Evolutionary conservation across 345 rosid genomes (phyloP).

Genomic region (Salix suchowensis): DNA sequence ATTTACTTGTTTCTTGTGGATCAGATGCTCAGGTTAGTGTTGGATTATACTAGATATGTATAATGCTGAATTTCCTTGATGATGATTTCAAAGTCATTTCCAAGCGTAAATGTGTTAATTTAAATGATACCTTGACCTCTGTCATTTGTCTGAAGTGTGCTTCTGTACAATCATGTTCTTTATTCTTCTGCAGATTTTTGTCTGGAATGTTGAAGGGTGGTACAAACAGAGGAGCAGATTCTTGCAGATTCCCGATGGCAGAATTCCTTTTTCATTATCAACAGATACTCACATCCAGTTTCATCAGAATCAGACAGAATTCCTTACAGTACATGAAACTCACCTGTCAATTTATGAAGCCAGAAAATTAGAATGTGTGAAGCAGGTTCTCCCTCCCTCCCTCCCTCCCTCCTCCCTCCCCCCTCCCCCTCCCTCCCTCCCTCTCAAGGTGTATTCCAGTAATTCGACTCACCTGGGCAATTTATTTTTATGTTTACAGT

Average conservation of each 20-base stretch:
- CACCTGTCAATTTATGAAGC: conserved; percentile 33
- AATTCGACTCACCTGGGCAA: neutral
- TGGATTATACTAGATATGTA: neutral
- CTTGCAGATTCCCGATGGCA: conserved; percentile 22
- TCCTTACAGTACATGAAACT: conserved; percentile 30
- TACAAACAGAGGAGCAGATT: conserved; percentile 18
- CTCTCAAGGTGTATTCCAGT: neutral
- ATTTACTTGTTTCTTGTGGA: conserved; percentile 42
- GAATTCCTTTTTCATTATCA: neutral
- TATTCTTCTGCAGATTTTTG: conserved; percentile 26
- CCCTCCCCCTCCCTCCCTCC: neutral
- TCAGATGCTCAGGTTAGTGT: conserved; percentile 44
- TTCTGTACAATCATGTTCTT: neutral
- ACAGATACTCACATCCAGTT: conserved; percentile 33
- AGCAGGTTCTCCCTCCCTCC: conserved; percentile 20
- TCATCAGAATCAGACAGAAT: conserved; percentile 36
- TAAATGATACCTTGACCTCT: neutral
- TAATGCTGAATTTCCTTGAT: neutral
- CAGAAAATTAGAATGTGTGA: conserved; percentile 23
- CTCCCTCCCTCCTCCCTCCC: neutral
- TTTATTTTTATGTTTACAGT: conserved; percentile 20
- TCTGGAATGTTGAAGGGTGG: conserved; percentile 43
- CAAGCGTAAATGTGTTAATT: neutral
- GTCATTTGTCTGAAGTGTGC: neutral
- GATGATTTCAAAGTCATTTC: neutral